Conservation (phyloP, 768 basidiomycete species). For the Phaeotremella skinneri region DNA sequence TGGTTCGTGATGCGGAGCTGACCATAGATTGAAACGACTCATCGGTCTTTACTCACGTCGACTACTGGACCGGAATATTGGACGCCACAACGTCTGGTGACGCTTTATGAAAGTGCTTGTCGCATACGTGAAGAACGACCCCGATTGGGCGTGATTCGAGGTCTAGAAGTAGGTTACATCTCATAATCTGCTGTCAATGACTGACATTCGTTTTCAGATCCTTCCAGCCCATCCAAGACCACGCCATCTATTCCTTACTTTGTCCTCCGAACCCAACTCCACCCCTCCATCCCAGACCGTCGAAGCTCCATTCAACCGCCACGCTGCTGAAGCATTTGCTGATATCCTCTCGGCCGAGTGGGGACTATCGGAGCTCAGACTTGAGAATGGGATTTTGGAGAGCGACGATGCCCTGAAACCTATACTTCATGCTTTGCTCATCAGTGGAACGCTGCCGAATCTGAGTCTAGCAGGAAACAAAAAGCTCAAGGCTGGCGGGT, state of each 20-base stretch:
- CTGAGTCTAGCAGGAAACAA: slow-evolving; percentile 84
- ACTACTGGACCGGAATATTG: slow-evolving; percentile 67
- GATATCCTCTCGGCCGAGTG: slow-evolving; percentile 91
- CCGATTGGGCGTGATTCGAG: slow-evolving; percentile 39
- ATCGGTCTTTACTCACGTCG: slow-evolving; percentile 23
- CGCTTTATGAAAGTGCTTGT: slow-evolving; percentile 65
- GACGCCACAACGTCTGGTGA: slow-evolving; percentile 77
- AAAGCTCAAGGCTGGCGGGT: slow-evolving; percentile 71
- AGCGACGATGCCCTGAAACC: slow-evolving; percentile 76
- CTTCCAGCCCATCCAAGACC: slow-evolving; percentile 30
- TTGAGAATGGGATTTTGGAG: slow-evolving; percentile 84
- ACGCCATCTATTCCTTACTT: slow-evolving; percentile 27
- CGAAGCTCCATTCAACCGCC: slow-evolving; percentile 58
- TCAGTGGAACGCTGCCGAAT: slow-evolving; percentile 73
- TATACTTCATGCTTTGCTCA: slow-evolving; percentile 82
- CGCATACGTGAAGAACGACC: slow-evolving; percentile 50
- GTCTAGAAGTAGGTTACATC: slow-evolving; percentile 40
- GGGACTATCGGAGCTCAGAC: slow-evolving; percentile 79
- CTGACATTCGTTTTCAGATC: slow-evolving; percentile 8
- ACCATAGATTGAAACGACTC: slow-evolving; percentile 38
- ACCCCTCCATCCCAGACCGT: slow-evolving; percentile 55
- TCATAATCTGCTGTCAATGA: background rate
- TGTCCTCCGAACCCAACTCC: slow-evolving; percentile 10
- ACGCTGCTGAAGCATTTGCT: slow-evolving; percentile 74
- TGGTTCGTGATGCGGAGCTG: slow-evolving; percentile 54